phyloP scores from a whole-genome alignment of 2,329 filamentous ascomycete species.

The Diplodia sapinea region DNA sequence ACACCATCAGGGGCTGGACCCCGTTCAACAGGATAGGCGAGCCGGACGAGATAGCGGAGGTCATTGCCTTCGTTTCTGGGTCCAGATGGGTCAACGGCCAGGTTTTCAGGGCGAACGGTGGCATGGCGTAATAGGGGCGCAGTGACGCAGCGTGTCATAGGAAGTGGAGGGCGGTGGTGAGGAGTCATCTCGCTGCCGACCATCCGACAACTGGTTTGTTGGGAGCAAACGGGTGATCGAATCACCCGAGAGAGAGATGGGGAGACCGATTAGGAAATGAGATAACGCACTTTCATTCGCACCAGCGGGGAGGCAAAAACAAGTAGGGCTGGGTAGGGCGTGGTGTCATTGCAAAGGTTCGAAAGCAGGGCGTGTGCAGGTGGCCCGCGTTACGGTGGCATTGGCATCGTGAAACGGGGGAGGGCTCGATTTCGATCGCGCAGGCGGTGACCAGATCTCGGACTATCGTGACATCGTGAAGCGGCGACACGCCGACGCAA shows the following conservation, averaged over 20 bases:
- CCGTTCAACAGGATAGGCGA: conserved; percentile 33
- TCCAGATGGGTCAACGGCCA: conserved; percentile 37
- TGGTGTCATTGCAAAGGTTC: conserved; percentile 16
- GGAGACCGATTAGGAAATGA: conserved; percentile 3
- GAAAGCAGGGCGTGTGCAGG: conserved; percentile 3
- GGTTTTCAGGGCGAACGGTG: conserved; percentile 40
- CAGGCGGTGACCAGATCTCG: conserved; percentile 27
- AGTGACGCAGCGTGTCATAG: neutral
- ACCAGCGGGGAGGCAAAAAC: neutral
- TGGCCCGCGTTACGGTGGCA: conserved; percentile 2
- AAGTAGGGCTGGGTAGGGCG: conserved; percentile 4
- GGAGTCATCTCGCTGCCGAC: conserved; percentile 19
- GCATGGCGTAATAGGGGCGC: conserved; percentile 33
- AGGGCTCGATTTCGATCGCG: conserved; percentile 19
- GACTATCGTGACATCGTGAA: conserved; percentile 27
- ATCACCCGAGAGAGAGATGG: conserved; percentile 18
- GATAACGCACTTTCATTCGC: neutral
- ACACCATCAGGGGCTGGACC: conserved; percentile 33
- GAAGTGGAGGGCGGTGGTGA: neutral
- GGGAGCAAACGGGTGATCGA: conserved; percentile 24
- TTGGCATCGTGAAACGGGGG: conserved; percentile 15
- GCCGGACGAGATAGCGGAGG: conserved; percentile 40
- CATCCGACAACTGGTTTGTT: conserved; percentile 19
- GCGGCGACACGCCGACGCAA: neutral
- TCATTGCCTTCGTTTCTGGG: conserved; percentile 39